Base-by-base conservation (phyloP, 306 rosid species). In the Rubus idaeus region DNA sequence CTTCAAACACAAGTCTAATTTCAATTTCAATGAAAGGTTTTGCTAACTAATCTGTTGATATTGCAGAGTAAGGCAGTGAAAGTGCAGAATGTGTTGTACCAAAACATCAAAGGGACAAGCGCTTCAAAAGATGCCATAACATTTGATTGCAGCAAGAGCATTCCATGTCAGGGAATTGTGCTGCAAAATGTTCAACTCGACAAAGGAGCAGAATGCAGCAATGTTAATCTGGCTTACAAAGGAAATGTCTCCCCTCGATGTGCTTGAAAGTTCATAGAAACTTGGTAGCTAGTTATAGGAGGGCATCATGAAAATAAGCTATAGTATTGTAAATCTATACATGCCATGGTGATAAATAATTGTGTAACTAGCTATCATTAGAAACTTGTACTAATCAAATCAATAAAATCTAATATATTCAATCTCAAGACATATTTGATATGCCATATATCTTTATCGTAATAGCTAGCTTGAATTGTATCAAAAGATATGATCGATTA, bases 61-160 rank as follows among this genome's bases (percentile, higher is more conserved):
- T 17, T 37, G 18, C 86, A 87, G 93, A 45, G 75, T 49, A 83
- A 84, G 0, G 87, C 90, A 0, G 84, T 90, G n/a, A 75, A 86
- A 56, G 87, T 91, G 10, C 76, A 71, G 56, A 81, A 91, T 73
- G 93, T 91, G 68, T 11, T 80, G 82, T 91, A 82, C 88, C 68
- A 79, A 70, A 87, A 89, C 83, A 91, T 91, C 40, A 76, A 21
- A 21, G 93, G 96, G 3, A 80, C 82, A 21, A 89, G 96, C 79
- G 88, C 84, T 77, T 80, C 91, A 5, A 75, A 81, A 1, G 64
- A 82, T 8, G 90, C 91, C 7, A 86, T 88, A 82, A 81, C 21
- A 42, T 84, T 90, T 8, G 81, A 85, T 41, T 90, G 96, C 74
- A 90, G 93, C 55, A 41, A 70, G 44, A 78, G 60, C 26, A 75